Evolutionary conservation across 2,329 filamentous ascomycete species (phyloP).

Genomic region (Colletotrichum tropicale): DNA sequence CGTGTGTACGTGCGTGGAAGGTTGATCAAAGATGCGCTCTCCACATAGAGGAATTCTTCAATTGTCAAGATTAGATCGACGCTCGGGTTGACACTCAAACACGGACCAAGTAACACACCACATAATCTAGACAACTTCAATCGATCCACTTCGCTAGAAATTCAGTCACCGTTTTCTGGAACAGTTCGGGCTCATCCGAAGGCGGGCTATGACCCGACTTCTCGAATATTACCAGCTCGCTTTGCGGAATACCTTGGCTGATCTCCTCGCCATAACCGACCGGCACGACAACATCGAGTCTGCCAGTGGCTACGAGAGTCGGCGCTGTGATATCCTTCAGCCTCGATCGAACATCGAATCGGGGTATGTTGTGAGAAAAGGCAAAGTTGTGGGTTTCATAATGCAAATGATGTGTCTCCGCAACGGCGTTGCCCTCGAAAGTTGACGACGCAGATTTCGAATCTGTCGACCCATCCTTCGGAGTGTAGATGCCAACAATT

Average conservation of each 20-base stretch:
- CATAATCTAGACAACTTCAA: not conserved
- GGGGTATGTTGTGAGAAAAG: conserved; percentile 23
- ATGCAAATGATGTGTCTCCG: conserved; percentile 4
- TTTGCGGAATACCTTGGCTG: conserved; percentile 9
- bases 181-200: conserved; percentile 24
- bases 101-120: not conserved
- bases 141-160: conserved; percentile 7
- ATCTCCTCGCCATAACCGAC: conserved; percentile 25
- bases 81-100: not conserved
- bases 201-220: conserved; percentile 25
- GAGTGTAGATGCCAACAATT: conserved; percentile 23
- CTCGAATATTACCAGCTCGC: conserved; percentile 26
- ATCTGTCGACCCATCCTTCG: not conserved
- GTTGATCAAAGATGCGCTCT: conserved; percentile 14
- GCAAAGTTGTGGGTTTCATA: conserved; percentile 27
- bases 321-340: conserved; percentile 22
- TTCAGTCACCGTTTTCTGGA: conserved; percentile 3
- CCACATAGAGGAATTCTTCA: not conserved
- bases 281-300: conserved; percentile 24
- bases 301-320: conserved; percentile 24
- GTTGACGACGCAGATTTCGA: not conserved
- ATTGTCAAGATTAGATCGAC: not conserved
- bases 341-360: conserved; percentile 24
- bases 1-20: conserved; percentile 57
- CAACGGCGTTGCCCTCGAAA: not conserved